These are phyloP conservation scores for Trifolium repens DNA, from an alignment of 306 rosid genomes.

Conservation along the genomic window DNA sequence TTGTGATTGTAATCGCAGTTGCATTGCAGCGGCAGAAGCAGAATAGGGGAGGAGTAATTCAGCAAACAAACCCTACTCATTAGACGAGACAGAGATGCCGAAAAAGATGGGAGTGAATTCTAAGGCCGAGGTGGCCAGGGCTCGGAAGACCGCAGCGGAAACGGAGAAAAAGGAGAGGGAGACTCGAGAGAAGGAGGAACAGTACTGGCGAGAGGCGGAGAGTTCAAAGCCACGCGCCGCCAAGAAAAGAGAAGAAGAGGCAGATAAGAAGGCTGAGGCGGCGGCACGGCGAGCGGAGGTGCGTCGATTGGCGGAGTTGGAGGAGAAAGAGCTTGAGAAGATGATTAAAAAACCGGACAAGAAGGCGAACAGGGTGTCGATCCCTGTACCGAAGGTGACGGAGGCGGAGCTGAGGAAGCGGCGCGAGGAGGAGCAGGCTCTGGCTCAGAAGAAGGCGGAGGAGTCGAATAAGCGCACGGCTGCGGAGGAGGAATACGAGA, in stretches of 20 bases:
- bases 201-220: constrained; percentile 90
- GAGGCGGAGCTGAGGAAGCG: constrained; percentile 71
- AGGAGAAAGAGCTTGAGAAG: constrained; percentile 88
- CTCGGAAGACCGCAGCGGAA: constrained; percentile 75
- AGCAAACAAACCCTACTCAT: not conserved
- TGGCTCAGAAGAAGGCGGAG: constrained; percentile 61
- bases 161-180: constrained; percentile 79
- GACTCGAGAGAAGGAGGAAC: constrained; percentile 68
- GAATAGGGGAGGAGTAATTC: not conserved
- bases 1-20: not conserved
- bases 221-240: constrained; percentile 86
- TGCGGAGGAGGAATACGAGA: constrained; percentile 95
- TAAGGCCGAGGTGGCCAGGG: constrained; percentile 90
- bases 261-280: constrained; percentile 85
- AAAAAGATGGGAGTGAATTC: constrained; percentile 93
- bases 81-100: constrained; percentile 56
- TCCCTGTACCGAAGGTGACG: constrained; percentile 90
- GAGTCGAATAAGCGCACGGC: constrained; percentile 74
- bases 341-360: constrained; percentile 73
- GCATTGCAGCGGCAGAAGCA: not conserved
- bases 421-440: constrained; percentile 76
- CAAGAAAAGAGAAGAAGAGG: constrained; percentile 92
- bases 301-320: constrained; percentile 86
- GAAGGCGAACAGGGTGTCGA: constrained; percentile 75
- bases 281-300: constrained; percentile 80